Evolutionary conservation across 352 stramenopile species (phyloP).

Genomic region (Globisporangium irregulare): DNA sequence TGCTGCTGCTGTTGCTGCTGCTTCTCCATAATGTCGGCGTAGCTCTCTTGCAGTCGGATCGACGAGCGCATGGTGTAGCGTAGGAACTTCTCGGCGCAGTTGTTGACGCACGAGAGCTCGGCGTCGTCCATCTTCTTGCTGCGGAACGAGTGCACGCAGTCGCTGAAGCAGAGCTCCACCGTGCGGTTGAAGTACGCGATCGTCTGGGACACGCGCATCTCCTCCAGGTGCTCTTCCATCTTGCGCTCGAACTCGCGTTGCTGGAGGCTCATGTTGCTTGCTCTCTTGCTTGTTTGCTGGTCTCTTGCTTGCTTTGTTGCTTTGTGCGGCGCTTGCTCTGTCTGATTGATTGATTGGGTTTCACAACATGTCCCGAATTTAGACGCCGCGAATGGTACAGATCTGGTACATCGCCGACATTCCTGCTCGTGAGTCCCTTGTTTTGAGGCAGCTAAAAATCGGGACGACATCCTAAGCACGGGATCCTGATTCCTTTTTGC

Average conservation of each 20-base stretch:
- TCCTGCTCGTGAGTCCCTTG: not conserved
- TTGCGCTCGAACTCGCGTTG: conserved; percentile 87
- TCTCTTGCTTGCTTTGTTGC: not conserved
- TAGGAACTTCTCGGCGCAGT: conserved; percentile 89
- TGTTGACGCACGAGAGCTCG: conserved; percentile 86
- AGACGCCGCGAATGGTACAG: not conserved
- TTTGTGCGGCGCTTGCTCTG: not conserved
- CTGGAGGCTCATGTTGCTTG: conserved; percentile 39
- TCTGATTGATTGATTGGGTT: conserved; percentile 12
- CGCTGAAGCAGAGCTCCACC: conserved; percentile 86
- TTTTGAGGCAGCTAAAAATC: not conserved
- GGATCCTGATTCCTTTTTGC: conserved; percentile 14
- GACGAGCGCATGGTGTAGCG: conserved; percentile 90
- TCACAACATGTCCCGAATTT: conserved; percentile 15
- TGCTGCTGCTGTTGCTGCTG: conserved; percentile 65
- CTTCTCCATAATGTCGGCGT: conserved; percentile 85
- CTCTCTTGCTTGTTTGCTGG: not conserved
- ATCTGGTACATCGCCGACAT: not conserved
- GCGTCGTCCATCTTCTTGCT: conserved; percentile 91
- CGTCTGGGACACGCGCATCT: conserved; percentile 89
- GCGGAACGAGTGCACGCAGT: conserved; percentile 89
- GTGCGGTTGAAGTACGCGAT: conserved; percentile 89
- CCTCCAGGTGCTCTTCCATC: conserved; percentile 90
- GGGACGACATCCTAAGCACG: not conserved
- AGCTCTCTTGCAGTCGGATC: conserved; percentile 86